Evolutionary conservation across 1,284 basidiomycete genomes (phyloP).

Genomic region (Rhodotorula sp.): DNA sequence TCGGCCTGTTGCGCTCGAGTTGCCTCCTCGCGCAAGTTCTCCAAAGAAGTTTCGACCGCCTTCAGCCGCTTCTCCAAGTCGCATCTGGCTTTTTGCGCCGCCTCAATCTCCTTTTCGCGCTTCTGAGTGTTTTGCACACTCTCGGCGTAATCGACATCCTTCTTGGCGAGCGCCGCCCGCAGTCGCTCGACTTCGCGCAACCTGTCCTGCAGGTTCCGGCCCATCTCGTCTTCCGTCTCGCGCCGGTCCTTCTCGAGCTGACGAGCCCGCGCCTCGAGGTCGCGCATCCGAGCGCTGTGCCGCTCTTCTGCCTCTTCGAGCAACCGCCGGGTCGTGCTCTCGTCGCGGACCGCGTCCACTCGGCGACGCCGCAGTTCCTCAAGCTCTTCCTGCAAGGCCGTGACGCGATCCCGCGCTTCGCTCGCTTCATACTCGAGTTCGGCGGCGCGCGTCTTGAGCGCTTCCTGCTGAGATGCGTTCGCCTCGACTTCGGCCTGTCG

Average conservation of each 20-base stretch:
- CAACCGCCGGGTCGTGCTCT: constrained; percentile 65
- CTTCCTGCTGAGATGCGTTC: constrained; percentile 68
- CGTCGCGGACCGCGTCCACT: constrained; percentile 34
- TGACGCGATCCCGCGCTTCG: constrained; percentile 59
- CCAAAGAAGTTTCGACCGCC: constrained; percentile 52
- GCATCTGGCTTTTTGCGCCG: constrained; percentile 56
- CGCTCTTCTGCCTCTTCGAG: constrained; percentile 72
- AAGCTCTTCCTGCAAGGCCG: constrained; percentile 34
- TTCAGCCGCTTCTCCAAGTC: constrained; percentile 50
- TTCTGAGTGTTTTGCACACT: constrained; percentile 52
- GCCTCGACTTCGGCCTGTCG: constrained; percentile 85
- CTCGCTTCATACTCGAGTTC: constrained; percentile 82
- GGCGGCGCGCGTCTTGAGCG: constrained; percentile 68
- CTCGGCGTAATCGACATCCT: constrained; percentile 54
- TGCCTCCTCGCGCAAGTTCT: constrained; percentile 52
- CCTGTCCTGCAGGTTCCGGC: constrained; percentile 70
- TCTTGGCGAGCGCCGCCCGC: constrained; percentile 59
- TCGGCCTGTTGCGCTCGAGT: constrained; percentile 50
- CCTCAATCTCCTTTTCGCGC: constrained; percentile 60
- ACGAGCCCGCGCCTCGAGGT: constrained; percentile 59
- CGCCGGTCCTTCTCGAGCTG: constrained; percentile 68
- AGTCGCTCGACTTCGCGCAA: constrained; percentile 72
- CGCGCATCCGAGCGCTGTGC: constrained; percentile 69
- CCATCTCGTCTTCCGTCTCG: constrained; percentile 73
- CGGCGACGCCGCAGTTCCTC: constrained; percentile 47